Conservation (phyloP, 106 monocot species). For the Dioscorea zingiberensis region DNA sequence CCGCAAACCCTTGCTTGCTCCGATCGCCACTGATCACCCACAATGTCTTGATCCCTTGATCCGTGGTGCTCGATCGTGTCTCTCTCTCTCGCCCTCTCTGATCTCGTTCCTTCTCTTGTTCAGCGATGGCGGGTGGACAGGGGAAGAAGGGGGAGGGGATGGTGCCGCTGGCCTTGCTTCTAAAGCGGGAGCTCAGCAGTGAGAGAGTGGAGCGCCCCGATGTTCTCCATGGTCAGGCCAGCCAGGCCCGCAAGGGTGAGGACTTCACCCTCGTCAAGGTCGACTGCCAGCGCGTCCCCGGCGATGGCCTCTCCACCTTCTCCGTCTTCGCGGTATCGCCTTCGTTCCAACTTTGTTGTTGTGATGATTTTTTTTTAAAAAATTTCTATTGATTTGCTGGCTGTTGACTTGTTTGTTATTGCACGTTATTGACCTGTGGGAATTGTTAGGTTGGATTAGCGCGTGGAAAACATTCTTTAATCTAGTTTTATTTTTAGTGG, state of each 20-base stretch:
- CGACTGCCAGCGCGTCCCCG: conserved; percentile 62
- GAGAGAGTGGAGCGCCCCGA: conserved; percentile 83
- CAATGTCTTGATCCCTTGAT: not conserved
- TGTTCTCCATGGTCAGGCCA: conserved; percentile 64
- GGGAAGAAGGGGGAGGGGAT: conserved; percentile 19
- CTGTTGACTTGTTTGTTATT: too few species aligned
- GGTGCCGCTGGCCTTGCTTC: conserved; percentile 72
- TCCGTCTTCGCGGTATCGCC: conserved; percentile 69
- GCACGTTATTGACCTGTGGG: too few species aligned
- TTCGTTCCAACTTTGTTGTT: not conserved
- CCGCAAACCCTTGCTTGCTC: not conserved
- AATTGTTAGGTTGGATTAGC: too few species aligned
- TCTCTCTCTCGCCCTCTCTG: too few species aligned
- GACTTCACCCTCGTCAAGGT: conserved; percentile 74
- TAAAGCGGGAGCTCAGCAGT: conserved; percentile 61
- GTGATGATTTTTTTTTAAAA: not conserved
- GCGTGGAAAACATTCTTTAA: too few species aligned
- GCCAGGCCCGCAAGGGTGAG: conserved; percentile 86
- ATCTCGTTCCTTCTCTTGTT: too few species aligned
- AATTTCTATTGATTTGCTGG: not conserved
- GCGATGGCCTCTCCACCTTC: conserved; percentile 60
- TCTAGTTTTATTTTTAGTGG: too few species aligned
- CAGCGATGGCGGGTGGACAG: conserved; percentile 14
- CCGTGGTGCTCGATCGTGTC: too few species aligned
- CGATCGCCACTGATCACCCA: not conserved